These are phyloP conservation scores for Termitomyces sp. DNA, from an alignment of 768 basidiomycete genomes.

Conservation along the genomic window DNA sequence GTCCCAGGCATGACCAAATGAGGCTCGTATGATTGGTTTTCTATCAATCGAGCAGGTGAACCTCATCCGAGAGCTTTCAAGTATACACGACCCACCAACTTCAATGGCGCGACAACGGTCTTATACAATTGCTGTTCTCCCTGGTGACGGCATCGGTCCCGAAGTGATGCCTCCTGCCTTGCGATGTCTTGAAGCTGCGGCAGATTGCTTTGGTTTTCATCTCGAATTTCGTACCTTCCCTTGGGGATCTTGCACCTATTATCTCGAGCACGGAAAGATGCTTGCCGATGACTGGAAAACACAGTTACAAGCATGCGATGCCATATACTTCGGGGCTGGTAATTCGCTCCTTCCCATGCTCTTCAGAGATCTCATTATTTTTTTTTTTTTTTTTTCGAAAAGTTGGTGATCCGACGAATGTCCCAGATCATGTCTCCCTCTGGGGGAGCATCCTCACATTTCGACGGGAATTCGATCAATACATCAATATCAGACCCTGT, in stretches of 20 bases:
- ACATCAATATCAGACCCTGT: slow-evolving; percentile 43
- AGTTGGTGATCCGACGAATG: slow-evolving; percentile 42
- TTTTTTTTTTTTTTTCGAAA: slow-evolving; percentile 9
- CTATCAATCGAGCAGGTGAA: no score
- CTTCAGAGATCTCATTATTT: slow-evolving; percentile 1
- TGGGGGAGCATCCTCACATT: slow-evolving; percentile 48
- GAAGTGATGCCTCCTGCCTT: slow-evolving; percentile 47
- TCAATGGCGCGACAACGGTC: slow-evolving; percentile 16
- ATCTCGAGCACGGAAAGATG: slow-evolving; percentile 39
- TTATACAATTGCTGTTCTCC: slow-evolving; percentile 41
- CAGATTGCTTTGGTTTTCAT: slow-evolving; percentile 36
- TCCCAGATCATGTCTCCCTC: slow-evolving; percentile 53
- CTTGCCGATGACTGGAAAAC: slow-evolving; percentile 37
- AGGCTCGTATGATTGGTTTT: no score
- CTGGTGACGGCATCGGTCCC: slow-evolving; percentile 49
- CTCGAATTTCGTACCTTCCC: slow-evolving; percentile 39
- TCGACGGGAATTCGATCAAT: slow-evolving; percentile 47
- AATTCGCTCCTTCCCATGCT: not conserved
- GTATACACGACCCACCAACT: no score
- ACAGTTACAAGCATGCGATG: slow-evolving; percentile 33
- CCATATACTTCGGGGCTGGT: slow-evolving; percentile 45
- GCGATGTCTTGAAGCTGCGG: slow-evolving; percentile 37
- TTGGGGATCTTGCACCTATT: slow-evolving; percentile 45
- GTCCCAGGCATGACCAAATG: no score
- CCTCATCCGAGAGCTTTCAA: no score